Evolutionary conservation across 192 early-diverging fungal genomes (phyloP).

Genomic region (Coemansia javaensis): DNA sequence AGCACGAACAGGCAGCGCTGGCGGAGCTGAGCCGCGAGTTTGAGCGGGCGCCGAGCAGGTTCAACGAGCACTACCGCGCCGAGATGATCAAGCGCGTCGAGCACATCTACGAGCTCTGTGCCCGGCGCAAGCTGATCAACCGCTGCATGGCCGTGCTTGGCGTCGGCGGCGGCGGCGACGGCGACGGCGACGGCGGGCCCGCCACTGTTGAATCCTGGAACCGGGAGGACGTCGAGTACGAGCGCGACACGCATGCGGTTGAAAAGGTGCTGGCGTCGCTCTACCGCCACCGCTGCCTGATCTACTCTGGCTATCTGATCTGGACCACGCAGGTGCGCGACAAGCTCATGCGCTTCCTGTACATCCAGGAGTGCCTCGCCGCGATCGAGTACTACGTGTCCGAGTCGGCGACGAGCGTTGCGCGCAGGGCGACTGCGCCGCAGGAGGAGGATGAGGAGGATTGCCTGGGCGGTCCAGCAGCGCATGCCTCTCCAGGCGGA

Average conservation of each 20-base stretch:
- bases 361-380: slow-evolving; percentile 62
- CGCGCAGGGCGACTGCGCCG: slow-evolving; percentile 56
- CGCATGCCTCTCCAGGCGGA: no score
- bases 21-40: slow-evolving; percentile 38
- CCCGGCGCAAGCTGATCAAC: slow-evolving; percentile 48
- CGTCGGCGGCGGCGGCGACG: slow-evolving; percentile 13
- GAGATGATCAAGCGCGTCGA: slow-evolving; percentile 42
- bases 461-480: no score
- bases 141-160: slow-evolving; percentile 43
- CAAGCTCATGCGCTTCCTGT: slow-evolving; percentile 68
- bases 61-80: slow-evolving; percentile 30
- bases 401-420: slow-evolving; percentile 71
- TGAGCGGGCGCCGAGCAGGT: slow-evolving; percentile 30
- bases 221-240: slow-evolving; percentile 17
- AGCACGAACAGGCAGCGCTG: slow-evolving; percentile 36
- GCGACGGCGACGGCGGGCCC: background rate
- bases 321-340: slow-evolving; percentile 87
- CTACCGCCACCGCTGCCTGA: slow-evolving; percentile 72
- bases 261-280: slow-evolving; percentile 46
- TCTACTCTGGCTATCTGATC: slow-evolving; percentile 77
- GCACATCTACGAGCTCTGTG: slow-evolving; percentile 50
- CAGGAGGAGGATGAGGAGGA: background rate
- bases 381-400: slow-evolving; percentile 80
- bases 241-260: slow-evolving; percentile 43
- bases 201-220: background rate